These are phyloP conservation scores for Kodamaea kakaduensis DNA, from an alignment of 805 yeast genomes.

Conservation along the genomic window DNA sequence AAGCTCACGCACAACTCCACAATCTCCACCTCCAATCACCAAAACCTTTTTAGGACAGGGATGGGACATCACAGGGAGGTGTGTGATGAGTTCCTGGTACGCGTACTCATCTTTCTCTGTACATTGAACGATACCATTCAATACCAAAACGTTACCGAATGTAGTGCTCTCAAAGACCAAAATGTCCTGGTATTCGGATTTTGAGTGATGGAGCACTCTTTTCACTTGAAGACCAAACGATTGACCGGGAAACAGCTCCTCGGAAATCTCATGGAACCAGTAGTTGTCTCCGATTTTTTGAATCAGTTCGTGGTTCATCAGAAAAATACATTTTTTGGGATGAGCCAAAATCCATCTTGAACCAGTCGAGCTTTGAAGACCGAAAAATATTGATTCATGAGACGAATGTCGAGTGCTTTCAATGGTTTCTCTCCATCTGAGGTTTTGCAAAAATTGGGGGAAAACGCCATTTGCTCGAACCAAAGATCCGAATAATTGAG, in stretches of 20 bases:
- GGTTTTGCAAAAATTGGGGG: too few species aligned
- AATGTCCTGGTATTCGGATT: slow-evolving; percentile 76
- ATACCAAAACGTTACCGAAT: slow-evolving; percentile 83
- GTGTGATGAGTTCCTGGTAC: slow-evolving; percentile 88
- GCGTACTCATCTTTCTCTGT: slow-evolving; percentile 92
- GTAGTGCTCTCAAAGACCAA: slow-evolving; percentile 69
- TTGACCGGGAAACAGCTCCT: slow-evolving; percentile 81
- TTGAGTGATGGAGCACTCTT: slow-evolving; percentile 59
- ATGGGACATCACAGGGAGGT: slow-evolving; percentile 77
- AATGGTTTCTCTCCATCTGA: too few species aligned
- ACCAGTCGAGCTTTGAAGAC: too few species aligned
- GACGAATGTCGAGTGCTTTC: too few species aligned
- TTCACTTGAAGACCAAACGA: slow-evolving; percentile 66
- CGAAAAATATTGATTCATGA: too few species aligned
- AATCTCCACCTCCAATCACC: slow-evolving; percentile 95
- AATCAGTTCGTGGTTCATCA: slow-evolving; percentile 34
- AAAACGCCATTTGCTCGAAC: too few species aligned
- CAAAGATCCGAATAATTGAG: too few species aligned
- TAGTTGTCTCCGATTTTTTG: slow-evolving; percentile 22
- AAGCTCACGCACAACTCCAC: slow-evolving; percentile 88
- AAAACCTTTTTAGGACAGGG: slow-evolving; percentile 69
- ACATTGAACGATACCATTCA: slow-evolving; percentile 88
- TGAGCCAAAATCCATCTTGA: too few species aligned
- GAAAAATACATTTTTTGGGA: too few species aligned
- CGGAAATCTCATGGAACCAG: slow-evolving; percentile 80